phyloP scores from a whole-genome alignment of 192 early-diverging fungal genomes.

The Mortierella antarctica region DNA sequence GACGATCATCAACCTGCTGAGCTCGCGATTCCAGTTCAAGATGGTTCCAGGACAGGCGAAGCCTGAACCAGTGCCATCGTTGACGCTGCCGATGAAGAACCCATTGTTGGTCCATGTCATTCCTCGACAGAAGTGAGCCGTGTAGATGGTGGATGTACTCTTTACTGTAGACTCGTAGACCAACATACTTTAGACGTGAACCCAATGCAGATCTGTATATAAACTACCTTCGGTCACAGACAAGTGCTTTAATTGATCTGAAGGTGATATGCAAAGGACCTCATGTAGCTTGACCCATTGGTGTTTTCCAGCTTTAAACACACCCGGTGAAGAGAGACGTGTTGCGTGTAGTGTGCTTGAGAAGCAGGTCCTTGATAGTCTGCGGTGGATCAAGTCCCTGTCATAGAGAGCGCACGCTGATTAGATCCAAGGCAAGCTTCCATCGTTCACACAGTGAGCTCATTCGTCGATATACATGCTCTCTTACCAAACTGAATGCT shows the following conservation, averaged over 20 bases:
- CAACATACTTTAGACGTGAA: neutral
- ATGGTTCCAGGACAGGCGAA: constrained; percentile 36
- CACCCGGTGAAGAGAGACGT: constrained; percentile 13
- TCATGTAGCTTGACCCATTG: no score
- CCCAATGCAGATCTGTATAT: neutral
- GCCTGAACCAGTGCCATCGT: constrained; percentile 27
- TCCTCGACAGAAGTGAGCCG: constrained; percentile 6
- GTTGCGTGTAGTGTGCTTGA: constrained; percentile 1
- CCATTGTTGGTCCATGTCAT: constrained; percentile 50
- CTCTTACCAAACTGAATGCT: constrained; percentile 29
- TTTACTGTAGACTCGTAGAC: neutral
- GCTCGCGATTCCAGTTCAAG: constrained; percentile 49
- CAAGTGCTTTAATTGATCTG: no score
- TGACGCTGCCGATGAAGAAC: constrained; percentile 55
- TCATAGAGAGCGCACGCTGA: neutral
- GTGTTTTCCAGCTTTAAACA: constrained; percentile 2
- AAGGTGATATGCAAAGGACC: no score
- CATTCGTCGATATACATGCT: neutral
- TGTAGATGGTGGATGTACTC: neutral
- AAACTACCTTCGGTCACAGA: no score
- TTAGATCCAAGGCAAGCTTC: no score
- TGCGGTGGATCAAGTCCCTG: constrained; percentile 37
- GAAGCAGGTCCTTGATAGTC: constrained; percentile 20
- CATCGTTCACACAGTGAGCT: no score
- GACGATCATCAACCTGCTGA: constrained; percentile 23